Percentiles rank a stretch among this genome's conserved stretches.
Conservation (phyloP, 2,329 filamentous ascomycete genomes). For the Penicillium concentricum region DNA sequence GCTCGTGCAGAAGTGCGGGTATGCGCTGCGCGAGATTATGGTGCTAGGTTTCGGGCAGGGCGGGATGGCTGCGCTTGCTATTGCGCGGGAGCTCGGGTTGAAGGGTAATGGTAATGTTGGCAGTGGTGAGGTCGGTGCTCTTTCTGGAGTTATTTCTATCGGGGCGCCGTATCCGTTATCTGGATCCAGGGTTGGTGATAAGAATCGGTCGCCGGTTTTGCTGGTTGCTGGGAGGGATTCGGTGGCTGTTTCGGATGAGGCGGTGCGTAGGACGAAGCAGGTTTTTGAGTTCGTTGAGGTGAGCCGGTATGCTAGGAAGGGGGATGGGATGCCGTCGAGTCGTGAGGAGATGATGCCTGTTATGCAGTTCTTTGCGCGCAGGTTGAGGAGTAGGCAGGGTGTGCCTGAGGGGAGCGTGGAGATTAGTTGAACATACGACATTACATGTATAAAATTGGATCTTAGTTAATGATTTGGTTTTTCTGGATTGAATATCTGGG, state of each 20-base stretch:
- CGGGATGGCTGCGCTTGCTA: constrained; percentile 60
- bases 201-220: constrained; percentile 43
- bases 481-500: no score
- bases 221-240: constrained; percentile 42
- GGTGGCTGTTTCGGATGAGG: constrained; percentile 60
- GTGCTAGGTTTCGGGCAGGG: constrained; percentile 69
- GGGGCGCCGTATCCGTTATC: constrained; percentile 44
- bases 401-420: constrained; percentile 49
- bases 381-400: constrained; percentile 44
- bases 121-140: constrained; percentile 19
- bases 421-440: constrained; percentile 28
- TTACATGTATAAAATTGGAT: not conserved
- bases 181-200: constrained; percentile 27
- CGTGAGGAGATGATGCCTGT: constrained; percentile 85
- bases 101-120: not conserved
- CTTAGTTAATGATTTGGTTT: not conserved
- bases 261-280: constrained; percentile 62
- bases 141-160: constrained; percentile 45
- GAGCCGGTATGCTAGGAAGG: constrained; percentile 66
- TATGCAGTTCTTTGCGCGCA: constrained; percentile 68
- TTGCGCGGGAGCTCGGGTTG: constrained; percentile 48
- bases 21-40: constrained; percentile 59
- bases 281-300: constrained; percentile 67
- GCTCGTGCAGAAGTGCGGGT: constrained; percentile 59
- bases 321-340: constrained; percentile 78